phyloP scores from a whole-genome alignment of 352 stramenopile species.

The Blastocystis sp. region DNA sequence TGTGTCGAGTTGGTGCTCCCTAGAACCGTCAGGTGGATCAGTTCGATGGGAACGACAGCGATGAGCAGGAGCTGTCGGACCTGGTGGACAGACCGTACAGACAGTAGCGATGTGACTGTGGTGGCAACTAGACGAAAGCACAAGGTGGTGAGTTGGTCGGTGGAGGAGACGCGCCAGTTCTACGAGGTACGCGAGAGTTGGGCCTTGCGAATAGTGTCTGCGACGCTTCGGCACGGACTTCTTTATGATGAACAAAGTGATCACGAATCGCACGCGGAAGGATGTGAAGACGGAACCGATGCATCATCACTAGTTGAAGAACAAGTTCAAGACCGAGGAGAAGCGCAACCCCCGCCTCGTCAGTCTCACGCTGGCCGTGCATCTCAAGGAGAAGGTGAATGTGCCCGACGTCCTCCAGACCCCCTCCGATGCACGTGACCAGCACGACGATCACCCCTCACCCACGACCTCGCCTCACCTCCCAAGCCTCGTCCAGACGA shows the following conservation, averaged over 20 bases:
- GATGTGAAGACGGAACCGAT: background rate
- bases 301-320: constrained; percentile 40
- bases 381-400: constrained; percentile 47
- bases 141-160: constrained; percentile 49
- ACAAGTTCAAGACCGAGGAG: constrained; percentile 61
- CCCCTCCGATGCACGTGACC: background rate
- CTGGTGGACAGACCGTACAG: background rate
- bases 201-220: constrained; percentile 7
- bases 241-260: constrained; percentile 60
- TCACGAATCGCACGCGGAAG: constrained; percentile 43
- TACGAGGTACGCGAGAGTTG: background rate
- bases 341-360: constrained; percentile 39
- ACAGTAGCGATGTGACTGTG: background rate
- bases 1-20: background rate
- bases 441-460: background rate
- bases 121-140: constrained; percentile 13
- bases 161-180: constrained; percentile 48
- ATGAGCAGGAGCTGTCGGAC: background rate
- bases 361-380: constrained; percentile 9
- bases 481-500: background rate
- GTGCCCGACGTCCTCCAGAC: background rate
- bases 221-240: constrained; percentile 57
- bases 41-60: constrained; percentile 44
- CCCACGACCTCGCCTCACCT: background rate
- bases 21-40: constrained; percentile 59